Base-by-base conservation (phyloP, 768 basidiomycete genomes). In the Mycena alexandri region DNA sequence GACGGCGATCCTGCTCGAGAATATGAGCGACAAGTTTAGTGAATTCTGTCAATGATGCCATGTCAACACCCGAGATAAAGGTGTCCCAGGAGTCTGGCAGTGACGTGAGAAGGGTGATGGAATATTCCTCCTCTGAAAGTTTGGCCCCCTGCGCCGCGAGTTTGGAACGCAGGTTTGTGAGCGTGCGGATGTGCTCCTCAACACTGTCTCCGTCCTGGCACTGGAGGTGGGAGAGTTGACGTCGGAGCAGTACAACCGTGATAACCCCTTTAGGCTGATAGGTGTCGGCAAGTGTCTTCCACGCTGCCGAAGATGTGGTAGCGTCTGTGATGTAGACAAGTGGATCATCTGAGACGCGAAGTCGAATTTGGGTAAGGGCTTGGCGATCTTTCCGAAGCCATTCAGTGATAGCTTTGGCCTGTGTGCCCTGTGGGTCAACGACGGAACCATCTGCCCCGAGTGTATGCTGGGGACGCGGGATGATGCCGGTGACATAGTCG, bases 41-140 rank as follows among this genome's bases (percentile, higher is more conserved):
- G 16, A 70, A 71, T 25, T 72, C 63, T 29, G 71, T 55, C 22
- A 75, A 50, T 8, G 68, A 72, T 33, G 68, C 19, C 63, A 69
- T 41, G 52, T 77, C 72, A 14, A 75, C 57, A 10, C 71, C 46
- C 1, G 65, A 63, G 21, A 75, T 77, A 54, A 80, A 81, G 0
- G 65, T 11, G 56, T 79, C 72, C 81, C 80, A 81, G 16, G 78
- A 73, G n/a, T n/a, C n/a, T n/a, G n/a, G n/a, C n/a, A n/a, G n/a
- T n/a, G n/a, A n/a, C n/a, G n/a, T n/a, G n/a, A 80, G 74, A 10
- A 82, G 60, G 0, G 74, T 75, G 59, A 74, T 74, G 25, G 71
- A 60, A 56, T 80, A 81, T 13, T 82, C 77, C 16, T 70, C 50
- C 24, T 79, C 79, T 0, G 34, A 47, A 21, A 82, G 63, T 17